phyloP scores from a whole-genome alignment of 2,329 filamentous ascomycete genomes.

The Trichothecium sympodiale region DNA sequence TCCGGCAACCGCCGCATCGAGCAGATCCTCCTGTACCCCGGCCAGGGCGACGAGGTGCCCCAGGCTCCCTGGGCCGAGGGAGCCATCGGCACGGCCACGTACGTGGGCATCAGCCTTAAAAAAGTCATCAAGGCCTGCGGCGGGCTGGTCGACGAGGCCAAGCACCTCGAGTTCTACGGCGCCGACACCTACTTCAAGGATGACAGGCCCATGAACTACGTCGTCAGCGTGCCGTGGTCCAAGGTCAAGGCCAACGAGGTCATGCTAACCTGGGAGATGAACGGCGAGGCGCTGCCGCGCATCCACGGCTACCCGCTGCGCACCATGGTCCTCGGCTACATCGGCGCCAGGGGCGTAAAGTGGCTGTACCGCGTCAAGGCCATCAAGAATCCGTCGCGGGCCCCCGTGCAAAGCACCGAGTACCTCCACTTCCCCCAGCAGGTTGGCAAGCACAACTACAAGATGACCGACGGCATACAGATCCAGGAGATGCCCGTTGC shows the following conservation, averaged over 20 bases:
- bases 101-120: constrained; percentile 53
- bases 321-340: constrained; percentile 53
- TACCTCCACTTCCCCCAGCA: constrained; percentile 62
- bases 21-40: constrained; percentile 54
- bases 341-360: constrained; percentile 53
- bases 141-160: constrained; percentile 39
- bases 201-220: constrained; percentile 53
- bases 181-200: constrained; percentile 67
- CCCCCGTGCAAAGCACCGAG: constrained; percentile 53
- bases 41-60: constrained; percentile 53
- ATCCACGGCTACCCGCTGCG: constrained; percentile 58
- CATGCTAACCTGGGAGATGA: constrained; percentile 62
- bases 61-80: constrained; percentile 51
- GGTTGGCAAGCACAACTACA: constrained; percentile 54
- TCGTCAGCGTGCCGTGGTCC: constrained; percentile 53
- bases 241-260: constrained; percentile 60
- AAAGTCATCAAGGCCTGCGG: constrained; percentile 62
- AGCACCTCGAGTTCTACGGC: constrained; percentile 58
- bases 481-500: constrained; percentile 66
- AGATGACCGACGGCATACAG: constrained; percentile 47
- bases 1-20: constrained; percentile 59
- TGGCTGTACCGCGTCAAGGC: constrained; percentile 54
- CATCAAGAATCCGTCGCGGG: constrained; percentile 41
- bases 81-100: constrained; percentile 55
- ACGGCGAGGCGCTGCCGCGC: constrained; percentile 48